A percentile compares a stretch with the other conserved stretches of the same genome.
These are phyloP conservation scores for Prunus padus DNA, from an alignment of 306 rosid species.

Conservation along the genomic window DNA sequence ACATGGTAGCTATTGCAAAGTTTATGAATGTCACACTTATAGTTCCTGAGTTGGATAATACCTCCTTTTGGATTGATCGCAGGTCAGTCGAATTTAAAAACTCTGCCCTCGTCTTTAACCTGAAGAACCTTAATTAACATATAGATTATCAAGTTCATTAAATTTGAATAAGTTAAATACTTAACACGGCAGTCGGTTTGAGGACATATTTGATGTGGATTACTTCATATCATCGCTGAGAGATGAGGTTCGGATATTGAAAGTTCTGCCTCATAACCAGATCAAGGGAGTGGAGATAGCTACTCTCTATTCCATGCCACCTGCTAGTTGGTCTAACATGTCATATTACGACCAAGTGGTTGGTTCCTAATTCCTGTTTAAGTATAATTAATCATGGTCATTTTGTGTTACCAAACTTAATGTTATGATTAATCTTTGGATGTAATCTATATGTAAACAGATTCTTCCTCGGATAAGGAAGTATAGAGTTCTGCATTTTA, in stretches of 20 bases:
- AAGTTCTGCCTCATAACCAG: constrained; percentile 57
- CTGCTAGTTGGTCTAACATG: constrained; percentile 75
- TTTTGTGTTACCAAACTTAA: neutral
- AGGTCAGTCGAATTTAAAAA: constrained; percentile 34
- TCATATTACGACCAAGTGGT: constrained; percentile 66
- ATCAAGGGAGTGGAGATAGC: constrained; percentile 45
- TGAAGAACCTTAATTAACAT: neutral
- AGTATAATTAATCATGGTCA: neutral
- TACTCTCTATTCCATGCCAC: constrained; percentile 49
- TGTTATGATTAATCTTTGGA: neutral
- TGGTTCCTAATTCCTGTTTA: neutral
- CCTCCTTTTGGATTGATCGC: constrained; percentile 65
- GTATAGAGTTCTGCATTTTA: constrained; percentile 73
- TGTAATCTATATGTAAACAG: constrained; percentile 17
- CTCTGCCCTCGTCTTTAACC: neutral
- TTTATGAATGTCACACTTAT: constrained; percentile 57
- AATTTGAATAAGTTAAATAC: neutral
- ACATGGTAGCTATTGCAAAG: constrained; percentile 63
- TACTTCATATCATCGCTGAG: constrained; percentile 68
- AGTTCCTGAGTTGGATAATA: constrained; percentile 64
- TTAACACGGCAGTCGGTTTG: constrained; percentile 59
- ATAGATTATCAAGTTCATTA: neutral
- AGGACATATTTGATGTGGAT: constrained; percentile 78
- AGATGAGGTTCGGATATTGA: constrained; percentile 66
- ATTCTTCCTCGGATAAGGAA: constrained; percentile 69